phyloP scores from a whole-genome alignment of 2,329 filamentous ascomycete genomes.

The Pseudogymnoascus sp. region DNA sequence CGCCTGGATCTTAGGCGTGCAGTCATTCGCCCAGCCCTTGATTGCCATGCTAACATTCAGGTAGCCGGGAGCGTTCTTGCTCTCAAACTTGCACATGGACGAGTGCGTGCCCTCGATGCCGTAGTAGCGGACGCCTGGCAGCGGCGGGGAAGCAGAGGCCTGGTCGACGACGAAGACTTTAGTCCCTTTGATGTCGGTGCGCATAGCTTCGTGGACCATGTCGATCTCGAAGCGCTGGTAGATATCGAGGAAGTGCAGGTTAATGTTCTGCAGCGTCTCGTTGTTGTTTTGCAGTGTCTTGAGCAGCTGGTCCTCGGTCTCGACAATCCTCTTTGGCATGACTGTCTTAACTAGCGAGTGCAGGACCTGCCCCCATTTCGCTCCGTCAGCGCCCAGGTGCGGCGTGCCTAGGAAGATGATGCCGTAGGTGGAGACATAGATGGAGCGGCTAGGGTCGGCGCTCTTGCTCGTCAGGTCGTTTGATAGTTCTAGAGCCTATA shows the following conservation, averaged over 20 bases:
- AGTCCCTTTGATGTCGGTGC: conserved; percentile 59
- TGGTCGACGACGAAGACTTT: conserved; percentile 60
- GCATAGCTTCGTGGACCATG: conserved; percentile 69
- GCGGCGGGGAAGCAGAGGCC: conserved; percentile 58
- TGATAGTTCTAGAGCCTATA: conserved; percentile 53
- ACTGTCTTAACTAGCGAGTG: conserved; percentile 60
- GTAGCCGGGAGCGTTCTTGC: conserved; percentile 55
- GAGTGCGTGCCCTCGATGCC: conserved; percentile 68
- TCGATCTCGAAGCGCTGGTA: conserved; percentile 64
- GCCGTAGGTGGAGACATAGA: conserved; percentile 67
- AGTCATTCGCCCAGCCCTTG: conserved; percentile 24
- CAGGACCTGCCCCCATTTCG: conserved; percentile 58
- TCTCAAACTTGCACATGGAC: conserved; percentile 64
- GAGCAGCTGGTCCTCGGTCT: conserved; percentile 59
- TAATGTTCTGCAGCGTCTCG: conserved; percentile 67
- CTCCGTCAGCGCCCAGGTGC: conserved; percentile 60
- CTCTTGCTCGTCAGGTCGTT: conserved; percentile 51
- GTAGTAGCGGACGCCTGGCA: conserved; percentile 63
- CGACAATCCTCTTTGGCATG: conserved; percentile 57
- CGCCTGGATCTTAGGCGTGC: conserved; percentile 17
- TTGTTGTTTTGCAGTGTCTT: conserved; percentile 65
- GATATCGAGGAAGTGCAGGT: conserved; percentile 62
- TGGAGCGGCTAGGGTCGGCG: conserved; percentile 56
- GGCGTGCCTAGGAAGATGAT: conserved; percentile 72
- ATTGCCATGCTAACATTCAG: conserved; percentile 26